Evolutionary conservation across 2,329 filamentous ascomycete genomes (phyloP), one percentile per base, ranked within the genome.

Genomic region (Aspergillus calidoustus): DNA sequence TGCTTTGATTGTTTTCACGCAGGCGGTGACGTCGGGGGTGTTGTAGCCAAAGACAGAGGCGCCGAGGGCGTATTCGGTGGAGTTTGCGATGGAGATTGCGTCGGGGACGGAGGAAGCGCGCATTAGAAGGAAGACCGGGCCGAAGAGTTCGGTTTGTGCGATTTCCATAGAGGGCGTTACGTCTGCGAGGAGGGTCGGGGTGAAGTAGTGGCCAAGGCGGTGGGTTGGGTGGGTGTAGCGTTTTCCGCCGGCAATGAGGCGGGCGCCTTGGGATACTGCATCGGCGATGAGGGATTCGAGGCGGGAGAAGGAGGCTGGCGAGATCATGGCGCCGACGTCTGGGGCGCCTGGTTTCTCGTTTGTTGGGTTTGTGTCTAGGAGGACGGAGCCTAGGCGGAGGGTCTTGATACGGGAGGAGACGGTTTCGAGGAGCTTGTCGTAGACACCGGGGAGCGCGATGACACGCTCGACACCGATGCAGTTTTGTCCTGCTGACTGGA

Each of bases 381-480:
- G 83, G 46, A 86, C 81, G 56, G 89, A 91, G 2, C 95, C 95
- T 1, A 95, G 83, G 22, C 91, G 89, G 17, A 99, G 82, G 11
- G 85, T 84, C 64, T 84, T 83, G 67, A 98, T 91, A 64, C 90
- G 89, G 11, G 91, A 89, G 55, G 87, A 85, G 22, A 99, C 86
- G 63, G 88, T 83, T 5, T 82, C 77, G 56, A 97, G 80, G 23
- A 99, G 85, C 59, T 82, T 82, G 64, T 90, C 83, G 80, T 98
- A 96, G 55, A 91, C 84, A n/a, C 80, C 82, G 1, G 92, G 89
- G 17, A 91, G 85, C 25, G 90, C 92, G 68, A 98, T 89, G 72
- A 98, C 89, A 59, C 95, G 91, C 80, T 99, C 95, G 68, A 97
- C 94, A 59, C 95, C 95, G 73, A 99, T 94, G 79, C 95, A 99